Evolutionary conservation across 345 rosid species (phyloP).

Genomic region (Citrus sinensis): DVS_A1.0 CM039164.1:24813501-24814000

Average conservation of each 20-base stretch:
- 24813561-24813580: not conserved
- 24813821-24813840: not conserved
- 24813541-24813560: not conserved
- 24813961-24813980: conserved; percentile 25
- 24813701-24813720: not conserved
- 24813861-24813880: not conserved
- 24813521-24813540: too few relatives aligned
- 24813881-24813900: too few relatives aligned
- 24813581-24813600: not conserved
- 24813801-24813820: not conserved
- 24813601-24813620: not conserved
- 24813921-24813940: not conserved
- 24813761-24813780: conserved; percentile 24
- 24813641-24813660: conserved; percentile 14
- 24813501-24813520: not conserved
- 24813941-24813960: not conserved
- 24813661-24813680: conserved; percentile 18
- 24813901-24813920: not conserved
- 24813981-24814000: conserved; percentile 26
- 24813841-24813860: not conserved
- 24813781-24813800: not conserved
- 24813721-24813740: too few relatives aligned
- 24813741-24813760: conserved; percentile 16
- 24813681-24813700: conserved; percentile 32
- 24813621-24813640: not conserved